phyloP scores from a whole-genome alignment of 2,329 filamentous ascomycete genomes.

The Harringtonia aguacate region DNA sequence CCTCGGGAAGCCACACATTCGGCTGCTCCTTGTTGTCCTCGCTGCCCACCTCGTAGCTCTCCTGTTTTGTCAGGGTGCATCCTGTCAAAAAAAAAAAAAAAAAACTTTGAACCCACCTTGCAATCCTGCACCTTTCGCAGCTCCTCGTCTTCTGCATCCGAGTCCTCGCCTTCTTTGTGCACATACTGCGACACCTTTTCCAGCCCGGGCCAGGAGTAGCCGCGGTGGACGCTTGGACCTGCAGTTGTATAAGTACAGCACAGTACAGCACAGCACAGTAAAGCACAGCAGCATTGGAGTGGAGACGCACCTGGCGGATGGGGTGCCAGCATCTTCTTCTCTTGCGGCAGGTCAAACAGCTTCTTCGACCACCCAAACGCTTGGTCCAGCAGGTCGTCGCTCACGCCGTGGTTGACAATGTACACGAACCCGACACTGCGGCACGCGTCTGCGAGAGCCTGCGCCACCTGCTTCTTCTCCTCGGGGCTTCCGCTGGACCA shows the following conservation, averaged over 20 bases:
- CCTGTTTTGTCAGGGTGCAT: no score
- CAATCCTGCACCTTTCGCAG: constrained; percentile 20
- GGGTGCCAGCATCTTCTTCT: constrained; percentile 24
- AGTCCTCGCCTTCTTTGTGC: no score
- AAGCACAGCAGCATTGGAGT: constrained; percentile 7
- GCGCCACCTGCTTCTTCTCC: background rate
- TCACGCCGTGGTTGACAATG: constrained; percentile 19
- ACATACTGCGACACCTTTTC: constrained; percentile 25
- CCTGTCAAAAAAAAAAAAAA: no score
- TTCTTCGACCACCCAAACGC: constrained; percentile 20
- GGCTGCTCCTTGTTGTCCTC: constrained; percentile 17
- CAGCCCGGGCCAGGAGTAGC: constrained; percentile 24
- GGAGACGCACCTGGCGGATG: constrained; percentile 23
- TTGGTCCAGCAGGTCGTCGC: constrained; percentile 14
- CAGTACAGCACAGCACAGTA: constrained; percentile 13
- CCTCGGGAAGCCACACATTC: constrained; percentile 29
- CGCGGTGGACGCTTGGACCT: constrained; percentile 23
- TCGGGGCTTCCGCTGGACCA: no score
- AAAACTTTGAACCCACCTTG: no score
- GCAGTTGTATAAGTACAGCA: constrained; percentile 18
- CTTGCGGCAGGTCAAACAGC: constrained; percentile 20
- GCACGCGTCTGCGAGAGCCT: constrained; percentile 8
- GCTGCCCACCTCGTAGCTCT: constrained; percentile 28
- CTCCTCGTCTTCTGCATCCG: constrained; percentile 13
- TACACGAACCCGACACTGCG: constrained; percentile 19